These are phyloP conservation scores for Coelastrella sp. DNA, from an alignment of 139 green algal species.

Conservation along the genomic window DNA sequence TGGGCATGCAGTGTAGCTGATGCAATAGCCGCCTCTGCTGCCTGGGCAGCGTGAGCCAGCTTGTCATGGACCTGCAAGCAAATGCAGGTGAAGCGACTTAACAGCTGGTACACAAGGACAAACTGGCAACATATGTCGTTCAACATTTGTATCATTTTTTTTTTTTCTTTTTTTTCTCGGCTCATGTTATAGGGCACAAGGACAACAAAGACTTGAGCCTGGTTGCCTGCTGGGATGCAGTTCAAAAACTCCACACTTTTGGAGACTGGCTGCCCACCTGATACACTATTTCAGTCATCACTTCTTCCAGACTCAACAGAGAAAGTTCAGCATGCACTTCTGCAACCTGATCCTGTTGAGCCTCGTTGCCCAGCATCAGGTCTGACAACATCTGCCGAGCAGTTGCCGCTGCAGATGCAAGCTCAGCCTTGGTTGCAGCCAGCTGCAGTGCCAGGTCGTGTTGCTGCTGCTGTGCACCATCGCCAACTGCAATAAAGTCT, in stretches of 20 bases:
- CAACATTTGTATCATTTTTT: too few relatives aligned
- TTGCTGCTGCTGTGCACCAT: constrained; percentile 2
- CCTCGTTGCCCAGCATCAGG: not conserved
- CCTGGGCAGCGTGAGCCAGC: constrained; percentile 1
- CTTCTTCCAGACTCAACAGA: constrained; percentile 29
- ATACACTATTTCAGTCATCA: constrained; percentile 18
- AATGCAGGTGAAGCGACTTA: not conserved
- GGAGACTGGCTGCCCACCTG: constrained; percentile 7
- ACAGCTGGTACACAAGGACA: not conserved
- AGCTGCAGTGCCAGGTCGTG: constrained; percentile 43
- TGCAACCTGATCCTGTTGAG: not conserved
- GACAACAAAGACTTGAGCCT: too few relatives aligned
- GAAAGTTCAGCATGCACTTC: not conserved
- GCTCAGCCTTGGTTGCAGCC: constrained; percentile 42
- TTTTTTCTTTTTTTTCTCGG: too few relatives aligned
- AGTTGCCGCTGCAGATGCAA: constrained; percentile 42
- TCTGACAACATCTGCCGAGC: constrained; percentile 26
- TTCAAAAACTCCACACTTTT: not conserved
- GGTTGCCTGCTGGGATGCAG: too few relatives aligned
- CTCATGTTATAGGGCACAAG: too few relatives aligned
- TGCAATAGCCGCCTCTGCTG: constrained; percentile 10
- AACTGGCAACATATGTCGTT: too few relatives aligned
- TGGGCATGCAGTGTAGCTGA: too few relatives aligned
- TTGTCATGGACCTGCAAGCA: constrained; percentile 19
- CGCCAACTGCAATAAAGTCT: not conserved